A percentile compares a stretch with the other conserved stretches of the same genome.
Evolutionary conservation across 306 rosid species (phyloP).

Genomic region (Astragalus glycyphyllos): DNA sequence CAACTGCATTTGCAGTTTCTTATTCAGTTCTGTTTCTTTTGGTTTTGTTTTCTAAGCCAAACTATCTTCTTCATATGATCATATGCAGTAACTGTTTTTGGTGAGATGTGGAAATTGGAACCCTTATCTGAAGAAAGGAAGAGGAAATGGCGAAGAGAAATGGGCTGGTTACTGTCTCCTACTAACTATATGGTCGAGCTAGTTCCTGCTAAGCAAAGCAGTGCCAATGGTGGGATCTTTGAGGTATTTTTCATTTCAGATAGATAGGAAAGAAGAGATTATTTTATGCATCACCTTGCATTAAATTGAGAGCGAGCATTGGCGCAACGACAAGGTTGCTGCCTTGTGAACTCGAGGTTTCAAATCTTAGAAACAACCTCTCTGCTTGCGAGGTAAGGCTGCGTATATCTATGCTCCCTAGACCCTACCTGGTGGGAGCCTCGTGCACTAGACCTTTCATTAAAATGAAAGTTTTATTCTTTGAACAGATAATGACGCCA

Average conservation of each 20-base stretch:
- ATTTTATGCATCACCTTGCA: constrained; percentile 23
- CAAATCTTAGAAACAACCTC: no score
- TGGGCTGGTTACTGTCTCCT: constrained; percentile 94
- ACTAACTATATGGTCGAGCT: constrained; percentile 93
- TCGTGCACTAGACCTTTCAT: neutral
- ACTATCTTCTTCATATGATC: constrained; percentile 27
- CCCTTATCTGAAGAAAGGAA: constrained; percentile 84
- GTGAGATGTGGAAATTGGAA: constrained; percentile 96
- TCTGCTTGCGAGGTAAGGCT: no score
- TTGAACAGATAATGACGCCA: constrained; percentile 87
- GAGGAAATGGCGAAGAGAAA: constrained; percentile 80
- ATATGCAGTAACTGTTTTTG: constrained; percentile 78
- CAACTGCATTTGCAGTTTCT: constrained; percentile 1
- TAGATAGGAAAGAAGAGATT: constrained; percentile 2
- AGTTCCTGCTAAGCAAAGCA: constrained; percentile 92
- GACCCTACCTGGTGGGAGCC: no score
- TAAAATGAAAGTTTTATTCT: constrained; percentile 30
- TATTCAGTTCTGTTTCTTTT: constrained; percentile 31
- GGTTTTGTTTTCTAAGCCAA: constrained; percentile 23
- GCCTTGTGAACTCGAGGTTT: no score
- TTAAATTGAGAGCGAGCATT: no score
- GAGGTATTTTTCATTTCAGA: constrained; percentile 66
- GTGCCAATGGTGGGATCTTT: constrained; percentile 75
- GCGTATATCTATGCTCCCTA: no score
- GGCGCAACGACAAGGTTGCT: no score